Conservation (phyloP, 352 stramenopile species). For the Pythium insidiosum region DNA sequence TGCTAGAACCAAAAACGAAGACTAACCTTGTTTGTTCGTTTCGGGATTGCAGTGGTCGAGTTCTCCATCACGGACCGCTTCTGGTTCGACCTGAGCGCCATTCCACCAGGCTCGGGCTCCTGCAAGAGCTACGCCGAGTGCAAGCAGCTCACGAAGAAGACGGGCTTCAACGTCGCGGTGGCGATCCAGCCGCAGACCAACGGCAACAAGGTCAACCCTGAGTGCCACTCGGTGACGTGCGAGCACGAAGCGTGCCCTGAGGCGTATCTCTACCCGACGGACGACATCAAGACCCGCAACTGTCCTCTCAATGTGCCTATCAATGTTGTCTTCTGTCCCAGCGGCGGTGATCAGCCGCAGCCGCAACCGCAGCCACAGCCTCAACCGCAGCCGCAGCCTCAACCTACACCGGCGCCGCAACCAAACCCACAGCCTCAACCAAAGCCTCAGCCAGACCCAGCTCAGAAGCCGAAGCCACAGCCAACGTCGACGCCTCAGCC, state of each 20-base stretch:
- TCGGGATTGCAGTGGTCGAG: constrained; percentile 18
- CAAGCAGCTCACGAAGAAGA: constrained; percentile 27
- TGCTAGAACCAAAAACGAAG: background rate
- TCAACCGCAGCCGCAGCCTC: background rate
- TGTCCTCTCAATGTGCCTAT: constrained; percentile 27
- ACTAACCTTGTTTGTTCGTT: background rate
- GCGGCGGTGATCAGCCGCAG: background rate
- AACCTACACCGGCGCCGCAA: constrained; percentile 3
- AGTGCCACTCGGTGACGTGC: constrained; percentile 29
- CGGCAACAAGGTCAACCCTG: constrained; percentile 6
- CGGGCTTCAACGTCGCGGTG: constrained; percentile 53
- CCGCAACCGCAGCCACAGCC: background rate
- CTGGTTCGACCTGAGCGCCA: constrained; percentile 62
- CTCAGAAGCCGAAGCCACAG: background rate
- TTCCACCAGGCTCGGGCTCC: constrained; percentile 32
- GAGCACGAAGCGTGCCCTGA: constrained; percentile 26
- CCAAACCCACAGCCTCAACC: background rate
- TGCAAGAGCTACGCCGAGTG: constrained; percentile 33
- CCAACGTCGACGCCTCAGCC: too few relatives aligned
- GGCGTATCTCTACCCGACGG: constrained; percentile 52
- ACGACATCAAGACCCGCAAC: constrained; percentile 60
- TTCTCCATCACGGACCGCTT: constrained; percentile 10
- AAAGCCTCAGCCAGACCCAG: background rate
- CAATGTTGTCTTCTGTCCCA: constrained; percentile 52
- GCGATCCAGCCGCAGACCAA: constrained; percentile 27